Percentiles rank a stretch among this genome's conserved stretches.
These are phyloP conservation scores for Hura crepitans DNA, from an alignment of 441 rosid genomes.

Conservation along the genomic window DNA sequence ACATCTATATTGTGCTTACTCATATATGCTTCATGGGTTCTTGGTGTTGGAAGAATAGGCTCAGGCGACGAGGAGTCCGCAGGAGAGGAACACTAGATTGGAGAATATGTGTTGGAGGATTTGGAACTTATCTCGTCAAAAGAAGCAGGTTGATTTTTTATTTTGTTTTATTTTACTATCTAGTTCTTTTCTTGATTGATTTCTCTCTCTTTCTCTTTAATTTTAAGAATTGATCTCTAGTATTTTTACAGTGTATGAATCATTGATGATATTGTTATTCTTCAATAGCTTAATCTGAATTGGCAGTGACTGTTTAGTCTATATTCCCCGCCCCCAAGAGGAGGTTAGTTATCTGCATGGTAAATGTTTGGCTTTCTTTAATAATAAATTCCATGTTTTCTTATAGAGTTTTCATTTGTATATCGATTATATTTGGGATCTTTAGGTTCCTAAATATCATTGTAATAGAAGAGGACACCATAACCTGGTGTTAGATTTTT, in stretches of 20 bases:
- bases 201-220: background rate
- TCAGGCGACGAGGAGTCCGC: conserved; percentile 82
- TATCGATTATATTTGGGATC: background rate
- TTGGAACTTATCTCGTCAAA: conserved; percentile 94
- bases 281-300: background rate
- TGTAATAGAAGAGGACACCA: background rate
- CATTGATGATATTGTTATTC: background rate
- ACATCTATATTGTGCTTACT: background rate
- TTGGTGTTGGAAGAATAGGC: conserved; percentile 42
- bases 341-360: background rate
- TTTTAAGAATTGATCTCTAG: background rate
- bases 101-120: conserved; percentile 99
- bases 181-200: background rate
- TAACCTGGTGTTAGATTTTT: background rate
- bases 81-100: conserved; percentile 89
- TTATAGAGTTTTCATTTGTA: background rate
- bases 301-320: background rate
- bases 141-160: conserved; percentile 74
- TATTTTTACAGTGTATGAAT: background rate
- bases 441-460: background rate
- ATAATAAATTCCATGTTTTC: background rate
- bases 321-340: background rate
- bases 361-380: conserved; percentile 2
- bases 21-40: background rate
- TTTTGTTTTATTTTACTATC: background rate